These are phyloP conservation scores for Apiospora phragmitis DNA, from an alignment of 2,329 filamentous ascomycete species.

Conservation along the genomic window DNA sequence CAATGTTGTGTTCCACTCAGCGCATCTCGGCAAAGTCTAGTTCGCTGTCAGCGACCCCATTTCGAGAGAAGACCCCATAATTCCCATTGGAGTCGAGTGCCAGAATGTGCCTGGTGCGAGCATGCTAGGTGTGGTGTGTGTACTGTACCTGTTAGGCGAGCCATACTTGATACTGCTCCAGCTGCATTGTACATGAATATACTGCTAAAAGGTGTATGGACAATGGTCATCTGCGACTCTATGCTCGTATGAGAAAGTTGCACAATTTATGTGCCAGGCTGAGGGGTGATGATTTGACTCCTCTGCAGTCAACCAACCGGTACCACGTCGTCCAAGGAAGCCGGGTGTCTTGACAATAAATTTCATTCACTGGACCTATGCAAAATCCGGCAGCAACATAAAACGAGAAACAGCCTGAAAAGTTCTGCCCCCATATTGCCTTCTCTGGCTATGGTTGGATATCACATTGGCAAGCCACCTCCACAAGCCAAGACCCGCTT, in stretches of 20 bases:
- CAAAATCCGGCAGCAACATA: background rate
- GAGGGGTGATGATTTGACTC: background rate
- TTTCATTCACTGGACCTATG: background rate
- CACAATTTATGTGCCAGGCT: background rate
- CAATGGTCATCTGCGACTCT: background rate
- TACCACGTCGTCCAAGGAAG: background rate
- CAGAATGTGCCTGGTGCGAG: background rate
- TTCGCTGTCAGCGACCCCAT: background rate
- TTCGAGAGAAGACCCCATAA: background rate
- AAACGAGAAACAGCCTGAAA: background rate
- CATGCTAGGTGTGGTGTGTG: background rate
- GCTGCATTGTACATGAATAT: background rate
- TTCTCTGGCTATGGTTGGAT: background rate
- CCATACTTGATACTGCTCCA: too few relatives aligned
- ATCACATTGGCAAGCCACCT: slow-evolving; percentile 4
- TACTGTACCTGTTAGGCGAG: background rate
- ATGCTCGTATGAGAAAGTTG: background rate
- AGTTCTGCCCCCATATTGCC: background rate
- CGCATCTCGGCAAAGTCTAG: slow-evolving; percentile 7
- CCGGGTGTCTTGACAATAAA: background rate
- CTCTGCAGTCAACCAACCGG: background rate
- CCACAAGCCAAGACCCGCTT: background rate
- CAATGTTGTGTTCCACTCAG: background rate
- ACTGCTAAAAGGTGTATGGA: background rate
- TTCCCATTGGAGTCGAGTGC: background rate